Evolutionary conservation across 331 rosid genomes (phyloP).

Genomic region (Saraca asoca): DNA sequence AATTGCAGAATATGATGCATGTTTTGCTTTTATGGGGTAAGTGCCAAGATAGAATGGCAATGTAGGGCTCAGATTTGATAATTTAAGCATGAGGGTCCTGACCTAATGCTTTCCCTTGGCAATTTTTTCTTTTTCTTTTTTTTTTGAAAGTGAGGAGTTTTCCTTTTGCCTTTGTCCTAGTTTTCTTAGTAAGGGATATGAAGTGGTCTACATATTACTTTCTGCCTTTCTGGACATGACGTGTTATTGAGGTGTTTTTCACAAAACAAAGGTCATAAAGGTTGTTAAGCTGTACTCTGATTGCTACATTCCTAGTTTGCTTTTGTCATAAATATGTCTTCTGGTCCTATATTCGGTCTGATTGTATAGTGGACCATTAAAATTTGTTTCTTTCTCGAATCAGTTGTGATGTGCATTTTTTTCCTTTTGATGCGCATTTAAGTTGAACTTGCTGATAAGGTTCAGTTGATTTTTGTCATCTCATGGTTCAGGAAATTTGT

Average conservation of each 20-base stretch:
- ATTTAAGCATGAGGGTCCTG: neutral
- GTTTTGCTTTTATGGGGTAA: too few species aligned
- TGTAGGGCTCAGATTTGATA: neutral
- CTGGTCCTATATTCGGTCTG: neutral
- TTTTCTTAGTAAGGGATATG: conserved; percentile 13
- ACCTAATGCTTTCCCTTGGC: neutral
- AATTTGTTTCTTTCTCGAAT: neutral
- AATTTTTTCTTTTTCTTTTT: too few species aligned
- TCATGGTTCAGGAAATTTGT: conserved; percentile 8
- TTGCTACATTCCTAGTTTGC: neutral
- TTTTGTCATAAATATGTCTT: conserved; percentile 24
- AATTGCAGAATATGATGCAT: conserved; percentile 53
- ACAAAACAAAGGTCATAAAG: conserved; percentile 6
- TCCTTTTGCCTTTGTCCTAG: conserved; percentile 13
- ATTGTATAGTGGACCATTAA: neutral
- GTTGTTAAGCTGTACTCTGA: conserved; percentile 14
- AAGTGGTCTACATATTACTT: too few species aligned
- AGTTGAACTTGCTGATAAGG: neutral
- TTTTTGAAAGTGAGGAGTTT: conserved; percentile 8
- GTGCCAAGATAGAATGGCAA: neutral
- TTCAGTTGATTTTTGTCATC: neutral
- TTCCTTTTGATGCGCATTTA: neutral
- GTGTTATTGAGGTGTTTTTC: conserved; percentile 4
- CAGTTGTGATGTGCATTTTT: neutral
- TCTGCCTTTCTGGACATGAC: too few species aligned